Conservation (phyloP, 1,139 yeast species). For the Taphrina deformans region DNA sequence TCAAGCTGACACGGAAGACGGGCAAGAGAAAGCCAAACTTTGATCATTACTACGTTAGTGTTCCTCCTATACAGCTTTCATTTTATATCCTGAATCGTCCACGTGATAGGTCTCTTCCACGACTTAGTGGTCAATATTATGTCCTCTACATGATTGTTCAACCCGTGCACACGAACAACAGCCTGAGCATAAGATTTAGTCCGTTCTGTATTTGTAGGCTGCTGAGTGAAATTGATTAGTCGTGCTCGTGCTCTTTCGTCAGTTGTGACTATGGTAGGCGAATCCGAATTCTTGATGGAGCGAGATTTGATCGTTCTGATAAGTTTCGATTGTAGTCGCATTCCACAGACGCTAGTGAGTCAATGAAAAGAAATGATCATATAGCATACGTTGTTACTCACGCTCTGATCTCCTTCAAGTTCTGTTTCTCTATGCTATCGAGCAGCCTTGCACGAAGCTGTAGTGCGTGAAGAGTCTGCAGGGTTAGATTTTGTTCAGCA, state of each 20-base stretch:
- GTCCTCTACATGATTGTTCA: neutral
- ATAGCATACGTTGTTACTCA: no score
- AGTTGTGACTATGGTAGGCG: neutral
- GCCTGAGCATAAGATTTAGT: conserved; percentile 10
- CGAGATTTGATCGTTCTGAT: conserved; percentile 13
- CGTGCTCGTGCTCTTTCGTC: neutral
- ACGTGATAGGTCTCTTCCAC: conserved; percentile 15
- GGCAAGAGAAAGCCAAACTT: no score
- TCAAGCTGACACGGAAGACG: conserved; percentile 33
- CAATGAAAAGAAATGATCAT: no score
- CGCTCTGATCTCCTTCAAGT: neutral
- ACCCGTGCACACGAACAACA: neutral
- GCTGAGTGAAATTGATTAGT: conserved; percentile 12
- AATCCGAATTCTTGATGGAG: neutral
- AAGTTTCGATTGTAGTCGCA: conserved; percentile 12
- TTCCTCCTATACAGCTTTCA: no score
- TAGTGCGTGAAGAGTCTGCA: neutral
- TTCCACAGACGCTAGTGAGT: conserved; percentile 14
- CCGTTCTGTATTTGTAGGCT: conserved; percentile 16
- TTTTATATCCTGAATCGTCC: conserved; percentile 1
- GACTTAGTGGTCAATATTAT: conserved; percentile 9
- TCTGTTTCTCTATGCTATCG: neutral
- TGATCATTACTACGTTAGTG: no score
- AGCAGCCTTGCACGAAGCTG: neutral
- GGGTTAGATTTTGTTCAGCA: neutral